Evolutionary conservation across 2,329 filamentous ascomycete species (phyloP), one percentile per base, ranked within the genome.

Genomic region (Cyphellophora attinorum): DNA sequence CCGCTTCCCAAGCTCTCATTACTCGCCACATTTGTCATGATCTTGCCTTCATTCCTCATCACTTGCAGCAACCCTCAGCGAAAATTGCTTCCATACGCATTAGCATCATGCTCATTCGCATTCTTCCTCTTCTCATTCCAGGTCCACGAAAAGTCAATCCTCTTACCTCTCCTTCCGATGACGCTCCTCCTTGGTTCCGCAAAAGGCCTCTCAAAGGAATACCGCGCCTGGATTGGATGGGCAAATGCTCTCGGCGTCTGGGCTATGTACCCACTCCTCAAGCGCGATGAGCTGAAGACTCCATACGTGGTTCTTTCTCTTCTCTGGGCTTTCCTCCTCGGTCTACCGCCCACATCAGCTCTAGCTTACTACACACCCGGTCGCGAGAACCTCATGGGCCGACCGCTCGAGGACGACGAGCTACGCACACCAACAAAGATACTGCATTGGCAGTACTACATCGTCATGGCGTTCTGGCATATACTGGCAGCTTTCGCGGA

Each of bases 71-170:
- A 78, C 32, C 91, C 91, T 0, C 74, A 75, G 31, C 88, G 81
- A 49, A 74, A 79, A 27, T 68, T 91, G 4, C 62, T 96, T 11
- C 86, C 86, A 1, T 71, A 84, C 21, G 84, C 84, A 0, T 75
- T 96, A 38, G 81, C 88, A 2, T 72, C 82, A 2, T 86, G 84
- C 0, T 83, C 88, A 2, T 98, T 91, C 91, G 89, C 82, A 0
- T 98, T 98, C 67, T 98, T 96, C 57, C 68, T 98, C 11, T 96
- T 93, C 63, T 93, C 85, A 50, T 98, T 93, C 57, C 91, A 98
- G 55, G 93, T 98, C 0, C 91, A 98, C 52, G 91, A 98, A 63
- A 98, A 98, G 70, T 95, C 88, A 46, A 85, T 94, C 0, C 68
- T 98, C 4, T 72, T 98, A 2, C 93, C 91, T 1, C 67, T 98